Percentiles rank a stretch among this genome's conserved stretches.
phyloP scores from a whole-genome alignment of 225 moss, liverwort and hornwort genomes.

The Marchantia polymorpha region DNA sequence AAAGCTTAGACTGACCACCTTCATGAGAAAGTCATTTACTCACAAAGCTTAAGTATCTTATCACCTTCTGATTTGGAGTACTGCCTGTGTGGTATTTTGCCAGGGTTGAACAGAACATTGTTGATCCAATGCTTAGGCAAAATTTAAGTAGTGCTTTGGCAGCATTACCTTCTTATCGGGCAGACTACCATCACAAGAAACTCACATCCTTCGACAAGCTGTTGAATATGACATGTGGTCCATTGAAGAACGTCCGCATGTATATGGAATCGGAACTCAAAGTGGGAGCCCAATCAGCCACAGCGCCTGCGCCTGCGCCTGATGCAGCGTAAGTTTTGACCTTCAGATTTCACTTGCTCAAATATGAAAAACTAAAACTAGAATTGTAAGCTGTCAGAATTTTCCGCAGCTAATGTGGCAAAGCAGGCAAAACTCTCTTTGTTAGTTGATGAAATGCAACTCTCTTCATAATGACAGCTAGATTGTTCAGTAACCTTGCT shows the following conservation, averaged over 20 bases:
- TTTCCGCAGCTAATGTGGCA: too few species aligned
- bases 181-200: constrained; percentile 66
- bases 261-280: constrained; percentile 52
- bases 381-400: too few species aligned
- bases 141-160: constrained; percentile 51
- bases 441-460: too few species aligned
- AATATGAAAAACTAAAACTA: background rate
- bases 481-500: too few species aligned
- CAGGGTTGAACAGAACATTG: constrained; percentile 38
- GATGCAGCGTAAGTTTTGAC: constrained; percentile 68
- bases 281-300: constrained; percentile 28
- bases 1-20: too few species aligned
- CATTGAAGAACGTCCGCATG: constrained; percentile 61
- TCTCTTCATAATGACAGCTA: too few species aligned
- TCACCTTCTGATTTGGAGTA: background rate
- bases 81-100: background rate
- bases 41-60: too few species aligned
- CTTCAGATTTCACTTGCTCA: background rate
- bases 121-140: constrained; percentile 39
- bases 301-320: constrained; percentile 59
- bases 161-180: constrained; percentile 50
- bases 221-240: constrained; percentile 64
- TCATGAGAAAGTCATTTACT: too few species aligned
- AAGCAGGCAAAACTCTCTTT: too few species aligned
- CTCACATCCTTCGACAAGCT: constrained; percentile 95